Evolutionary conservation across 1,284 basidiomycete species (phyloP), one percentile per base, ranked within the genome.

Genomic region (Pseudozyma pruni): DNA sequence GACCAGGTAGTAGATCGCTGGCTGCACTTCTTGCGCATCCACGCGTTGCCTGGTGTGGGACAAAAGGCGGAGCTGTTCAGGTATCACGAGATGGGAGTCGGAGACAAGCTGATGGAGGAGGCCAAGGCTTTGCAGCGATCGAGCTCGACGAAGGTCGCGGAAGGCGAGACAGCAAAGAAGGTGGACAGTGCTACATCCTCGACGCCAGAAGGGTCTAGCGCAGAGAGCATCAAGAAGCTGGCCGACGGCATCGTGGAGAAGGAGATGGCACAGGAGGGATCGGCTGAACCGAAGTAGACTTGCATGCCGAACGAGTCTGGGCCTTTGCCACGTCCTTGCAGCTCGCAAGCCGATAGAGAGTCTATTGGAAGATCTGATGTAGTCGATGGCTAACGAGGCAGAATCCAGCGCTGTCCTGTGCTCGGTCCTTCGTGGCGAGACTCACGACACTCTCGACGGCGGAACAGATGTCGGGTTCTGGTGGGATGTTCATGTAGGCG

Each of bases 41-140:
- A 98, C 83, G 87, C 88, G 29, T 84, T 96, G 82, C 88, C 89
- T 0, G 94, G 94, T 32, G 91, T 98, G 0, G 93, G 93, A 17
- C 89, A 96, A 85, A 87, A 91, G 76, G 88, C 90, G 17, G 88
- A 90, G 52, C 86, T 88, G 51, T 93, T 92, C 88, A 51, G 75
- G 23, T 74, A 59, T 25, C 68, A 71, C 38, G 58, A 66, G 37
- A 8, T 55, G 16, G 58, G 68, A 4, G 60, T 71, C 0, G 68
- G 68, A 13, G 37, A 38, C 19, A 61, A 59, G 54, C 29, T 71
- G 54, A 71, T 66, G 62, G 62, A 71, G 9, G 68, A 71, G 44
- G 62, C 53, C 3, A 57, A 54, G 44, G 61, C 57, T 20, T 31
- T 64, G 46, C 68, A 61, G 25, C 42, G 67, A 6, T 40, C 54